A percentile compares a stretch with the other conserved stretches of the same genome.
Evolutionary conservation across 331 rosid species (phyloP).

Genomic region (Pyrus hybrid): DNA sequence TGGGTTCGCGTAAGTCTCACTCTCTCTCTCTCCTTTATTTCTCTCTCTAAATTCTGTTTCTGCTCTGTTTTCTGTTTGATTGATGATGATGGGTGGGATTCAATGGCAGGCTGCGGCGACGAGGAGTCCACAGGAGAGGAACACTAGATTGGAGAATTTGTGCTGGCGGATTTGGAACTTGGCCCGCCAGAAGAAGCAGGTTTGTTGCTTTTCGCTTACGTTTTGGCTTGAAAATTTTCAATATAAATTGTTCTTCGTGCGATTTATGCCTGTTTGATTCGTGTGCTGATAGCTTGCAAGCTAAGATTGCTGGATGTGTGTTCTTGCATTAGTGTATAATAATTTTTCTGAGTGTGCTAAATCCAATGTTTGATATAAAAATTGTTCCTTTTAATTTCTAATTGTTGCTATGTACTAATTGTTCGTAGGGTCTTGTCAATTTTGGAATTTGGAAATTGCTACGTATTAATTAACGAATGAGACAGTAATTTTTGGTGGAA

Average conservation of each 20-base stretch:
- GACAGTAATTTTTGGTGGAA: too few species aligned
- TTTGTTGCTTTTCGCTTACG: not conserved
- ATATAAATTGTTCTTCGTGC: not conserved
- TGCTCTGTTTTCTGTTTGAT: not conserved
- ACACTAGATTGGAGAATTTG: constrained; percentile 94
- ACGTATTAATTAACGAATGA: not conserved
- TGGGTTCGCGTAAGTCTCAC: constrained; percentile 68
- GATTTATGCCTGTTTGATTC: not conserved
- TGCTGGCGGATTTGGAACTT: constrained; percentile 99
- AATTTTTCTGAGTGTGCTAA: not conserved
- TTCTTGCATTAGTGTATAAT: not conserved
- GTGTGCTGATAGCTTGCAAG: not conserved
- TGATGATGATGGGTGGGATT: not conserved
- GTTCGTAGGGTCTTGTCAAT: not conserved
- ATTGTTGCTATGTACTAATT: not conserved
- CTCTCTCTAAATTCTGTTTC: not conserved
- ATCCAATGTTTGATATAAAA: not conserved
- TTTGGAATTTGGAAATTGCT: not conserved
- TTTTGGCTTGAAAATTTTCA: not conserved
- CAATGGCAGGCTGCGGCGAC: constrained; percentile 72
- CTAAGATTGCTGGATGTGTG: not conserved
- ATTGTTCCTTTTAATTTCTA: not conserved
- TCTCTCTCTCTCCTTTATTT: not conserved
- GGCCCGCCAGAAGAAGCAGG: constrained; percentile 99
- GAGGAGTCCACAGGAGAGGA: constrained; percentile 95